A percentile compares a stretch with the other conserved stretches of the same genome.
These are phyloP conservation scores for Phoma sp. DNA, from an alignment of 2,329 filamentous ascomycete genomes.

Conservation along the genomic window DNA sequence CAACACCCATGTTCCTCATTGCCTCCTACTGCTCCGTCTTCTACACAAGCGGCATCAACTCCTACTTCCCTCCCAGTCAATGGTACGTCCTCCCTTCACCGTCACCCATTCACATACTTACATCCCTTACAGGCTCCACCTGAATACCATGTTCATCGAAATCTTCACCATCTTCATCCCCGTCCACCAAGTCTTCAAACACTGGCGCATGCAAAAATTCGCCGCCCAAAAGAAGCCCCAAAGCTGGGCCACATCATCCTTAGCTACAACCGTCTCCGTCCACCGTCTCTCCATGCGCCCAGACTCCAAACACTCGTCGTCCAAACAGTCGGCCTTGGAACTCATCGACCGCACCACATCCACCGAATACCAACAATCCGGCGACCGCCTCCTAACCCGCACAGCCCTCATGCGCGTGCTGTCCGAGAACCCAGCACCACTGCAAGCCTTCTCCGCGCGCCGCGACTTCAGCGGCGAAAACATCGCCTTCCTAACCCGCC, in stretches of 20 bases:
- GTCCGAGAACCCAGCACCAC: slow-evolving; percentile 15
- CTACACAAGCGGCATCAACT: slow-evolving; percentile 18
- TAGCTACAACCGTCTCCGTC: background rate
- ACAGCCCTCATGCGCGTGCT: slow-evolving; percentile 18
- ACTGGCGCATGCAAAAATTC: slow-evolving; percentile 7
- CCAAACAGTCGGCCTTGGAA: slow-evolving; percentile 11
- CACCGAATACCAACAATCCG: background rate
- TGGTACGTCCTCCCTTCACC: slow-evolving; percentile 12
- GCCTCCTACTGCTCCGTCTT: slow-evolving; percentile 23
- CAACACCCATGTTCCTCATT: slow-evolving; percentile 28
- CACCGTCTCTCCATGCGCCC: background rate
- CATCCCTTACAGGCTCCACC: slow-evolving; percentile 19
- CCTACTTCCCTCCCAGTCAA: slow-evolving; percentile 24
- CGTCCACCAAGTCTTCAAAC: slow-evolving; percentile 21
- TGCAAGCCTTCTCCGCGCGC: slow-evolving; percentile 24
- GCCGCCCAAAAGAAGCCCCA: background rate
- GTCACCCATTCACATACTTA: background rate
- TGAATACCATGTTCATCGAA: slow-evolving; percentile 27
- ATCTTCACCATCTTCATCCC: slow-evolving; percentile 25
- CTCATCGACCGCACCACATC: slow-evolving; percentile 12
- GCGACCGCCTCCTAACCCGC: slow-evolving; percentile 19
- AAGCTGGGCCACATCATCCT: slow-evolving; percentile 7
- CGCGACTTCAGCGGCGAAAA: slow-evolving; percentile 25
- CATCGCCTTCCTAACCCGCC: slow-evolving; percentile 20
- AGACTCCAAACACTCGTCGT: background rate